Percentiles rank a stretch among this genome's conserved stretches.
phyloP scores from a whole-genome alignment of 768 basidiomycete species.

The Suillus luteus region DNA sequence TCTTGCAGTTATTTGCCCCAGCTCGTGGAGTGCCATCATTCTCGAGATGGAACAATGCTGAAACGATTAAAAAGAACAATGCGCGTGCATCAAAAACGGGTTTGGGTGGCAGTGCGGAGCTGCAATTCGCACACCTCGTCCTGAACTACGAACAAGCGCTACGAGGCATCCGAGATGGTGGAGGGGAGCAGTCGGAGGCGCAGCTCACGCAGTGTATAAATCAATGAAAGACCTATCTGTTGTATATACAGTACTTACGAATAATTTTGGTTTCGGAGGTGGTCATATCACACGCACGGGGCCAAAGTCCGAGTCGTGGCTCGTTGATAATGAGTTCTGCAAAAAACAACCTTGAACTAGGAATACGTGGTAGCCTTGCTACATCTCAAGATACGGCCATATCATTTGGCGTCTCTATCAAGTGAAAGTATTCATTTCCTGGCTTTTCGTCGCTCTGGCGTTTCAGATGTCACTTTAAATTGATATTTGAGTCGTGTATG shows the following conservation, averaged over 20 bases:
- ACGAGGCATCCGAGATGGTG: constrained; percentile 26
- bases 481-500: constrained; percentile 30
- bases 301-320: constrained; percentile 8
- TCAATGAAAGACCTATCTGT: constrained; percentile 22
- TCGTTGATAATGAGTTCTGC: constrained; percentile 7
- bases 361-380: constrained; percentile 29
- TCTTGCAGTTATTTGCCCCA: constrained; percentile 65
- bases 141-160: constrained; percentile 29
- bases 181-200: constrained; percentile 25
- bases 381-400: constrained; percentile 15
- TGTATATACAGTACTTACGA: constrained; percentile 8
- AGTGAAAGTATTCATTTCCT: constrained; percentile 25
- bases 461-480: constrained; percentile 21
- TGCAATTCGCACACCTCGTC: constrained; percentile 34
- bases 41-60: constrained; percentile 54
- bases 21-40: constrained; percentile 46
- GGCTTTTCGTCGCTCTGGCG: constrained; percentile 15
- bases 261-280: constrained; percentile 5
- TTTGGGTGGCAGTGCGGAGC: constrained; percentile 19
- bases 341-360: constrained; percentile 27
- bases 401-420: constrained; percentile 23
- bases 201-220: constrained; percentile 31
- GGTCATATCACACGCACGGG: constrained; percentile 10
- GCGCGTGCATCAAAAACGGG: constrained; percentile 34
- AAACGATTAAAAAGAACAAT: constrained; percentile 61